A percentile compares a stretch with the other conserved stretches of the same genome.
Conservation (phyloP, 345 rosid species). For the Cochlearia excelsa region DNA sequence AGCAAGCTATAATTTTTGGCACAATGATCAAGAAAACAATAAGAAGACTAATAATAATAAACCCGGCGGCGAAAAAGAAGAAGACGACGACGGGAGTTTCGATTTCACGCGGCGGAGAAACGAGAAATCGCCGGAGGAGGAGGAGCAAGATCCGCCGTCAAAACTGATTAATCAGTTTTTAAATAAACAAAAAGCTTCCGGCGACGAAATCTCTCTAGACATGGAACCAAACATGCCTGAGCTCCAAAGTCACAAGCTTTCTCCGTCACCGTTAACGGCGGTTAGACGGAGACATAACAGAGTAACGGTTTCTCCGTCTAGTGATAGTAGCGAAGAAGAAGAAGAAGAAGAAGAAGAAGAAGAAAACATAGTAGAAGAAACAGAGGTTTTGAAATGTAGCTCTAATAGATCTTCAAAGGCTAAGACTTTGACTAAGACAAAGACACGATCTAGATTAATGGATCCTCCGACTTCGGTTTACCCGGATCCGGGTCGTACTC, state of each 20-base stretch:
- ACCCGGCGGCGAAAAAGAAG: slow-evolving; percentile 10
- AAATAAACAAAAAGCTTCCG: slow-evolving; percentile 67
- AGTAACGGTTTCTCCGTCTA: slow-evolving; percentile 35
- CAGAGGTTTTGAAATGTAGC: slow-evolving; percentile 54
- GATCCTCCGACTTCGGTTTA: slow-evolving; percentile 51
- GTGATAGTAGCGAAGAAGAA: slow-evolving; percentile 26
- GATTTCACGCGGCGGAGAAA: slow-evolving; percentile 34
- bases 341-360: slow-evolving; percentile 26
- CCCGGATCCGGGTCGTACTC: slow-evolving; percentile 44
- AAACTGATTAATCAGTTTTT: slow-evolving; percentile 66
- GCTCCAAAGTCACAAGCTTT: slow-evolving; percentile 39
- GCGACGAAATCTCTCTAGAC: slow-evolving; percentile 69
- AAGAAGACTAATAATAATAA: slow-evolving; percentile 12
- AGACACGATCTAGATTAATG: slow-evolving; percentile 65
- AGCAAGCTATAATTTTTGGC: slow-evolving; percentile 54
- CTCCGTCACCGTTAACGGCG: slow-evolving; percentile 30
- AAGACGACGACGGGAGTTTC: slow-evolving; percentile 32
- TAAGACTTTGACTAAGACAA: slow-evolving; percentile 43
- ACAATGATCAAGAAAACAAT: slow-evolving; percentile 25
- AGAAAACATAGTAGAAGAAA: slow-evolving; percentile 30
- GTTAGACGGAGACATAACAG: slow-evolving; percentile 42
- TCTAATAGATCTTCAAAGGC: slow-evolving; percentile 45
- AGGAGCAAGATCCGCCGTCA: slow-evolving; percentile 62
- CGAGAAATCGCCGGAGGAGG: slow-evolving; percentile 2
- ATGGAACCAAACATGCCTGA: slow-evolving; percentile 72